Percentiles rank a stretch among this genome's conserved stretches.
These are phyloP conservation scores for Sophora flavescens DNA, from an alignment of 306 rosid genomes.

Conservation along the genomic window DNA sequence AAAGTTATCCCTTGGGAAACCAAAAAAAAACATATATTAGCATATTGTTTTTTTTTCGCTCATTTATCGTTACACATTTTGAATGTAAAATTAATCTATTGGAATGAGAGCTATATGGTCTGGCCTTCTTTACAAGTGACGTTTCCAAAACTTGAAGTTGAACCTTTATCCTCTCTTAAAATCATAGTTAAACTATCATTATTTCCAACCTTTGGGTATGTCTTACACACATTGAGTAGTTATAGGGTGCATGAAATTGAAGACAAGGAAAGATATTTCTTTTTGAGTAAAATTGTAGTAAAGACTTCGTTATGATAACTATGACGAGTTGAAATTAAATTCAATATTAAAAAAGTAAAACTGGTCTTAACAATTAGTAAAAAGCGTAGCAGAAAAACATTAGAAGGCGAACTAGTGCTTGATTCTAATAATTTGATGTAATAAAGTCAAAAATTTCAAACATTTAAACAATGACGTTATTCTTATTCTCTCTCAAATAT, in stretches of 20 bases:
- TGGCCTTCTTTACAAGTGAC: no score
- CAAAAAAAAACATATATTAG: background rate
- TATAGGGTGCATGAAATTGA: background rate
- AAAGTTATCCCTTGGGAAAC: no score
- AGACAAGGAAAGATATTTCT: background rate
- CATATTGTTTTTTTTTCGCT: no score
- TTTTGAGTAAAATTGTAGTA: slow-evolving; percentile 9
- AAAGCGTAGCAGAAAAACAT: background rate
- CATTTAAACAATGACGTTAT: slow-evolving; percentile 35
- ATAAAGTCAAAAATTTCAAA: slow-evolving; percentile 4
- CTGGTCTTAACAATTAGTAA: background rate
- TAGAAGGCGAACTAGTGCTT: background rate
- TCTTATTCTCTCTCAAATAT: slow-evolving; percentile 27
- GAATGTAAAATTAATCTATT: no score
- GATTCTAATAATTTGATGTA: background rate
- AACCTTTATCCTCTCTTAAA: no score
- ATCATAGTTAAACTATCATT: no score
- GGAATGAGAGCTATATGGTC: no score
- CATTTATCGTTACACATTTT: no score
- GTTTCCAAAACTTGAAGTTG: no score
- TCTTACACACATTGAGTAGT: background rate
- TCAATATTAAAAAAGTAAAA: background rate
- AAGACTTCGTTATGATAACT: background rate
- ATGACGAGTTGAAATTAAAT: background rate
- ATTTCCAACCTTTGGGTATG: no score